Conservation (phyloP, 2,329 filamentous ascomycete species). For the Colletotrichum sp. region DNA sequence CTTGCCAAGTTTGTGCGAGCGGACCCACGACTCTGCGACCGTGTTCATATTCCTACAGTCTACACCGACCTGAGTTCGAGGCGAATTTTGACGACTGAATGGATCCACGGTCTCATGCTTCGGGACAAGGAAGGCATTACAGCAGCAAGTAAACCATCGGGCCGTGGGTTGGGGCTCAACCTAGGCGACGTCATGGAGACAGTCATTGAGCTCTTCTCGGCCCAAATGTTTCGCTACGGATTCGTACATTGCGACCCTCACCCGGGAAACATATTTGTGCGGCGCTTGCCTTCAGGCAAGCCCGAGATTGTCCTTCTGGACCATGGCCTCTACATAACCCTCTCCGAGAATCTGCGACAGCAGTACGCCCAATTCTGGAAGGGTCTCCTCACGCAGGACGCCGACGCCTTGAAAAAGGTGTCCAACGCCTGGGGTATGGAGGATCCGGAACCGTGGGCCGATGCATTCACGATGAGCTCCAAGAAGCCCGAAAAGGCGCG, state of each 20-base stretch:
- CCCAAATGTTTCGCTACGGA: conserved; percentile 76
- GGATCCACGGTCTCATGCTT: conserved; percentile 71
- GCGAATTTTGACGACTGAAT: conserved; percentile 73
- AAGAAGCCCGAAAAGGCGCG: conserved; percentile 61
- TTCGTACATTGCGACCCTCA: conserved; percentile 73
- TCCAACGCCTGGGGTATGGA: conserved; percentile 67
- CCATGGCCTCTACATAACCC: conserved; percentile 72
- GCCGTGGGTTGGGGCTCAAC: conserved; percentile 61
- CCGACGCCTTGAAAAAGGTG: conserved; percentile 61
- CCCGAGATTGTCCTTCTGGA: conserved; percentile 72
- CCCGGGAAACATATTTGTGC: conserved; percentile 70
- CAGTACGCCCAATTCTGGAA: conserved; percentile 66
- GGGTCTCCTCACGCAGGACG: conserved; percentile 69
- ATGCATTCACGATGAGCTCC: conserved; percentile 68
- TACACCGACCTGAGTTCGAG: conserved; percentile 63
- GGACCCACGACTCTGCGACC: conserved; percentile 63
- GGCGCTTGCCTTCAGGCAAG: conserved; percentile 52
- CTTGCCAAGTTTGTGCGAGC: conserved; percentile 60
- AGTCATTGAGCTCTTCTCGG: conserved; percentile 71
- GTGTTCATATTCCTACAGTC: conserved; percentile 71
- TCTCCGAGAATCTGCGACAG: conserved; percentile 66
- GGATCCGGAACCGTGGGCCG: conserved; percentile 70
- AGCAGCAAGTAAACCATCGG: conserved; percentile 51
- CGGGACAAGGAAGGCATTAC: conserved; percentile 72
- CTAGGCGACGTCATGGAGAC: conserved; percentile 71